A percentile compares a stretch with the other conserved stretches of the same genome.
Conservation (phyloP, 2,329 filamentous ascomycete species). For the Penicillium sp. region DNA sequence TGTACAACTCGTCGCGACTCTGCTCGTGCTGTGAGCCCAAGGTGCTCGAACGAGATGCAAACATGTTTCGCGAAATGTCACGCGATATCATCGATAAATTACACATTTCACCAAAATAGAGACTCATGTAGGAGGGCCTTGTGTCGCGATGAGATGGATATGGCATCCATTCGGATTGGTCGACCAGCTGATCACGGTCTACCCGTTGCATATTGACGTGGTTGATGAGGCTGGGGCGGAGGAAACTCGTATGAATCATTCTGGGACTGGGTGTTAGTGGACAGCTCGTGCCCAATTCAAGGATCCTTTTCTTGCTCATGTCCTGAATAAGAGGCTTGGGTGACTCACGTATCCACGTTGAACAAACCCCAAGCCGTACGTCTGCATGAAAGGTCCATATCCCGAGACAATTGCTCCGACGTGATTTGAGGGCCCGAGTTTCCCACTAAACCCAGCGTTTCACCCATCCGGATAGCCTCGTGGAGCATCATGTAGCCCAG, state of each 20-base stretch:
- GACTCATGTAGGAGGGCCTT: constrained; percentile 23
- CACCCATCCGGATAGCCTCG: constrained; percentile 30
- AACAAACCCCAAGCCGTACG: constrained; percentile 35
- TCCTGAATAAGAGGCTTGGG: no score
- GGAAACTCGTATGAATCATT: constrained; percentile 31
- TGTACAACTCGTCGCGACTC: constrained; percentile 26
- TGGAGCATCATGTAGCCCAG: constrained; percentile 35
- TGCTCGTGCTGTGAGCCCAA: constrained; percentile 9
- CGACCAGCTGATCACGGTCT: constrained; percentile 10
- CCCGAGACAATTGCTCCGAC: constrained; percentile 19
- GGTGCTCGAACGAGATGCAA: constrained; percentile 14
- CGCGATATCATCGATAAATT: constrained; percentile 31
- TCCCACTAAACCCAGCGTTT: constrained; percentile 29
- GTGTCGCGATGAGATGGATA: constrained; percentile 29
- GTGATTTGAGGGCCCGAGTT: constrained; percentile 17
- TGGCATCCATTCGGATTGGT: constrained; percentile 24
- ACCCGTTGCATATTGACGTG: constrained; percentile 29
- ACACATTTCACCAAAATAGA: constrained; percentile 32
- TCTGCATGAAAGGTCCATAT: constrained; percentile 28
- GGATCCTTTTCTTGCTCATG: no score
- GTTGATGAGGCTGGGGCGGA: constrained; percentile 30
- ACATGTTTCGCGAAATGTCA: constrained; percentile 32
- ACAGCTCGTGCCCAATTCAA: neutral
- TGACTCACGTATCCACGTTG: constrained; percentile 34
- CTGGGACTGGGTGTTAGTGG: constrained; percentile 12